Evolutionary conservation across 2,329 filamentous ascomycete species (phyloP), one percentile per base, ranked within the genome.

Genomic region (Neurospora sp.): DNA sequence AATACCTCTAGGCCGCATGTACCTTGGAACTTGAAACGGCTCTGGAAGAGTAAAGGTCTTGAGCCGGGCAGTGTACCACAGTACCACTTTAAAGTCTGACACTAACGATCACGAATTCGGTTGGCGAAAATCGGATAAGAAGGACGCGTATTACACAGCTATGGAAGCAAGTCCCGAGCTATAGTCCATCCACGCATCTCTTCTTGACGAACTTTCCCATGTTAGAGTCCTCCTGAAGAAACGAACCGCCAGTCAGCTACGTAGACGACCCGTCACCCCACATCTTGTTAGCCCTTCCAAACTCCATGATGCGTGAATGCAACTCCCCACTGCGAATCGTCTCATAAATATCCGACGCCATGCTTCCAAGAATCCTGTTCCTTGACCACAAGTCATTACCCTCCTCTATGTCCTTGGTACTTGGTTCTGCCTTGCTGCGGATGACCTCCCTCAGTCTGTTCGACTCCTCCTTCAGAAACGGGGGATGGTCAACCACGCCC

Each of bases 251-350:
- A 12, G 43, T 41, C 17, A 23, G 12, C 46, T 52, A 52, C 19
- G 23, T 8, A 28, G 52, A 62, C 6, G 15, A 36, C 2, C 6
- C 15, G 0, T 72, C 68, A 67, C 19, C 40, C 72, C 72, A 74
- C 1, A 74, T 6, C 1, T 69, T 69, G 0, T 33, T 10, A 70
- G 90, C 82, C 87, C 90, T 90, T 76, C 90, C 88, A 79, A 91
- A 89, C 77, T 87, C 84, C 67, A 90, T 83, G 68, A 92, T 87
- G 74, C 90, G 90, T 78, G 91, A 88, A 78, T 91, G 90, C 76
- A 89, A 82, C 87, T 89, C 91, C 71, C 87, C 79, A 75, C 89
- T 87, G 75, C 91, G 83, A 73, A 92, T 86, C 76, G 91, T 90
- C 76, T 88, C 86, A 75, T 91, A 87, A 69, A 92, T 83, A 65